Conservation (phyloP, 176 grass and related monocot genomes). For the Ampelocalamus luodianensis region DNA sequence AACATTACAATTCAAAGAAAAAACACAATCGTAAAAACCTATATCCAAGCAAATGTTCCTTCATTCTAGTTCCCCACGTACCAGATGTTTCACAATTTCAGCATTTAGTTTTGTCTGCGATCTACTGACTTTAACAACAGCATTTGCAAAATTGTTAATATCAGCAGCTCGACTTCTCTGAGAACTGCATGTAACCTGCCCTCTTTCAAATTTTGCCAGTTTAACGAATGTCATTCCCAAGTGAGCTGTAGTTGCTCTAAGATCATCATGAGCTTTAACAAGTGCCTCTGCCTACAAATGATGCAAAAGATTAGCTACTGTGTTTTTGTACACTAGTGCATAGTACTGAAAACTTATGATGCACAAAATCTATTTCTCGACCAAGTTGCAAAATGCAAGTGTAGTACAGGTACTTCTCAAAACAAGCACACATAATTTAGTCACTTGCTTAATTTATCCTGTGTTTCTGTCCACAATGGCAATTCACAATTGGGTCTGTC, state of each 20-base stretch:
- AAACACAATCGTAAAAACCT: conserved; percentile 30
- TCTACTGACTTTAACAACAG: conserved; percentile 76
- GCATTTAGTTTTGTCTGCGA: conserved; percentile 68
- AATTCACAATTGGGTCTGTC: too few relatives aligned
- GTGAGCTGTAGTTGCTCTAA: conserved; percentile 68
- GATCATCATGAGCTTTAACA: conserved; percentile 77
- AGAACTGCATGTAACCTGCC: conserved; percentile 56
- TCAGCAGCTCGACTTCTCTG: conserved; percentile 68
- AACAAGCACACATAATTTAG: conserved; percentile 10
- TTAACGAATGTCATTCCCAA: conserved; percentile 88
- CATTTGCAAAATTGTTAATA: conserved; percentile 70
- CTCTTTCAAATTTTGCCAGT: conserved; percentile 83
- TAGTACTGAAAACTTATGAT: conserved; percentile 24
- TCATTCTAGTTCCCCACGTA: conserved; percentile 40
- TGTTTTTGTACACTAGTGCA: conserved; percentile 7
- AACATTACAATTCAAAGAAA: conserved; percentile 28
- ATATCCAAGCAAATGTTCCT: conserved; percentile 21
- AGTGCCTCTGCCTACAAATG: conserved; percentile 65
- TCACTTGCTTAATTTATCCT: background rate
- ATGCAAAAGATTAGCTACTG: conserved; percentile 22
- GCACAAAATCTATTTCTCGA: conserved; percentile 3
- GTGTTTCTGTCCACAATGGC: background rate
- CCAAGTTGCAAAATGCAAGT: conserved; percentile 5
- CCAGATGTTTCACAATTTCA: conserved; percentile 77
- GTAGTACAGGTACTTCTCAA: background rate